Base-by-base conservation (phyloP, 2,329 filamentous ascomycete genomes). In the Fusarium acutatum region DNA sequence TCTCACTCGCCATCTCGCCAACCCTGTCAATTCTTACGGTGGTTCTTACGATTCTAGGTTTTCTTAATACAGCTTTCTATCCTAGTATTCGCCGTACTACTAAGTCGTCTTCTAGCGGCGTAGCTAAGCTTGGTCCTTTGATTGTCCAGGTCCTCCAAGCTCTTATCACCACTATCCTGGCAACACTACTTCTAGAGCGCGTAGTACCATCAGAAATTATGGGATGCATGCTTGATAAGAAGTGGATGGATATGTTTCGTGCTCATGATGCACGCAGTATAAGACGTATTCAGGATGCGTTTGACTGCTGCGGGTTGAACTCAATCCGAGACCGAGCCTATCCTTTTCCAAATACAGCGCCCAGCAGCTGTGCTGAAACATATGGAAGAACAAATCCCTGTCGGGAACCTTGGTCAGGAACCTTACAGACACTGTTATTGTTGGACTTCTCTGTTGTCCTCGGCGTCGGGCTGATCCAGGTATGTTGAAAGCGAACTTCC, bases 241-340 rank as follows among this genome's bases (percentile, higher is more conserved):
- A 79, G 43, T 94, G 92, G 92, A 82, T 84, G 73, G 71, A 66
- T 6, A 77, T 93, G 64, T 93, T 85, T 74, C 79, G 72, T 1
- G 73, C 76, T 1, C 89, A 90, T 67, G 83, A 93, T 61, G 84
- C 71, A 2, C 71, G 74, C 2, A 80, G 84, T 5, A 87, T 94
- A 64, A 83, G 85, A 46, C 80, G 82, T 5, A 91, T 94, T 57
- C 92, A 94, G 76, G 90, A 94, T 77, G 80, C 86, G 0, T 86
- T 93, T 37, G 78, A 87, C 13, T 94, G 92, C 82, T 94, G 92
- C 73, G 92, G 92, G 1, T 83, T 93, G 38, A 85, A 85, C 62
- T 86, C 84, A 9, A 78, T 89, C 34, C 80, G 78, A 35, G 91
- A 94, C 76, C 88, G 87, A 73, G 87, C 88, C 0, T 93, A 87